Base-by-base conservation (phyloP, 768 basidiomycete genomes). In the Peribolospora baueri region DNA sequence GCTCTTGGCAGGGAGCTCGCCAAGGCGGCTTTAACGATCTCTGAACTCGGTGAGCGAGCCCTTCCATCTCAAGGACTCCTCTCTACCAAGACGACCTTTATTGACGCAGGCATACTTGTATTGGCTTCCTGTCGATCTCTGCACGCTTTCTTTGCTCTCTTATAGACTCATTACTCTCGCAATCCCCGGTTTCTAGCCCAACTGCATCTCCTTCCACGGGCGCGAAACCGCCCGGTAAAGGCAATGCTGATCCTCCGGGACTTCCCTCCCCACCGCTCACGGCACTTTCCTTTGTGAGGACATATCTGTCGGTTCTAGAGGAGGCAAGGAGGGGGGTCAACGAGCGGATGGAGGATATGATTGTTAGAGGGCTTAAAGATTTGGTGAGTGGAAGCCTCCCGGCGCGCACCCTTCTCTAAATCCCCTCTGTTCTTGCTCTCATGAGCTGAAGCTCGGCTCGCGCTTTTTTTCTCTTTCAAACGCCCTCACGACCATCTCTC, bases 21-120 rank as follows among this genome's bases (percentile, higher is more conserved):
- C 2, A 90, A 90, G 67, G 90, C 91, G 2, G 91, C 90, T n/a
- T 70, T 95, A 61, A 88, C 79, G 45, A 79, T 97, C 7, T 85
- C 90, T 0, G 91, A 98, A 66, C 71, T 97, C 47, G 74, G 87
- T 85, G 58, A 61, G 80, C 25, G 25, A 25, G 25, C 25, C 25
- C 25, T 25, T 25, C 25, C 57, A 51, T 37, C 36, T 36, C n/a
- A 51, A 25, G 25, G 25, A 25, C 25, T 25, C 25, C 25, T 25
- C 25, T 25, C 25, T 25, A 25, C 25, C 25, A 25, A 1, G 25
- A 25, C 25, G 25, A 25, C 25, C 25, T 25, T 25, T 25, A 25
- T 25, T 25, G 25, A 25, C 25, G 25, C 25, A 25, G 25, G 25
- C 1, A 25, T 25, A 25, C 25, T 25, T 25, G 25, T 25, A 25